These are phyloP conservation scores for Castanopsis chinensis DNA, from an alignment of 306 rosid species.

Conservation along the genomic window DNA sequence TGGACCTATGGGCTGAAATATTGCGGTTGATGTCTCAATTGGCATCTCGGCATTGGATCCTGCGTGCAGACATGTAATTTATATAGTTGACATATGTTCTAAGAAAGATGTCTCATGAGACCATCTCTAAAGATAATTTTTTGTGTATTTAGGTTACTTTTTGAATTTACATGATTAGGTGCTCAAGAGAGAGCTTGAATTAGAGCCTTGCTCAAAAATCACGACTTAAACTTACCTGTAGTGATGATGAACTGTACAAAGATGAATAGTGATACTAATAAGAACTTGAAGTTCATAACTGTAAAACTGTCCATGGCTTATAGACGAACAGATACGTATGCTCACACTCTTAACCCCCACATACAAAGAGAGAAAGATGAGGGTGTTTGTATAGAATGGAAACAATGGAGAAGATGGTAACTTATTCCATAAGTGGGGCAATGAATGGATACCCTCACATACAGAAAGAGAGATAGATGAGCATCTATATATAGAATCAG, in stretches of 20 bases:
- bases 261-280: background rate
- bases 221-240: background rate
- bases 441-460: too few species aligned
- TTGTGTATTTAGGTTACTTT: too few species aligned
- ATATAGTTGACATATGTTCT: background rate
- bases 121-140: too few species aligned
- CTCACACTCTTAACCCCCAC: background rate
- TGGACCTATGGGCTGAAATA: background rate
- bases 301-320: slow-evolving; percentile 9
- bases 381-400: too few species aligned
- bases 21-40: background rate
- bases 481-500: too few species aligned
- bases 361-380: background rate
- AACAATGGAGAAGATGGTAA: too few species aligned
- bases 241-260: background rate
- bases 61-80: background rate
- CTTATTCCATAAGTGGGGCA: too few species aligned
- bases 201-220: background rate
- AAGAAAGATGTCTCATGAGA: background rate
- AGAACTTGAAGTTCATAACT: background rate
- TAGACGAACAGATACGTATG: background rate
- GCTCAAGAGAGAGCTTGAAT: background rate
- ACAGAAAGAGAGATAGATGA: too few species aligned
- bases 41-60: background rate
- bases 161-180: too few species aligned